Conservation (phyloP, 345 rosid species). For the Hibiscus mutabilis region DNA sequence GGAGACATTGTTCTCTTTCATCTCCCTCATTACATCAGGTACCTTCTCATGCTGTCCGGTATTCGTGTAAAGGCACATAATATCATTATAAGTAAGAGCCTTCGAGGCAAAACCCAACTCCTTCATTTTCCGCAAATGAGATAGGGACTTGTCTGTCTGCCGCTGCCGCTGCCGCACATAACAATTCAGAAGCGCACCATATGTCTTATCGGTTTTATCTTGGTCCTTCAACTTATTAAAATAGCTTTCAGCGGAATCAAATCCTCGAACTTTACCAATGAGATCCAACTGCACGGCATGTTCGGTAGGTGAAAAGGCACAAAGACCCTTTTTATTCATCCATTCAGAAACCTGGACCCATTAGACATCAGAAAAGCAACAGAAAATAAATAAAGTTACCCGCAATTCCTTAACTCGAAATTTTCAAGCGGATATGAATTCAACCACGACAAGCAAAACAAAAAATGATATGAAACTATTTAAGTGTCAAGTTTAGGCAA, state of each 20-base stretch:
- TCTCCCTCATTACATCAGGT: constrained; percentile 51
- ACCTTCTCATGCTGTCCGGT: constrained; percentile 53
- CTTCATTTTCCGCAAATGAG: constrained; percentile 64
- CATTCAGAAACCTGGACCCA: constrained; percentile 67
- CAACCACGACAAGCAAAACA: neutral
- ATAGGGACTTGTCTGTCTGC: constrained; percentile 50
- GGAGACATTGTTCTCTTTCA: constrained; percentile 49
- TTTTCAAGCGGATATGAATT: neutral
- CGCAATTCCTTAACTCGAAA: neutral
- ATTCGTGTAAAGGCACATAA: constrained; percentile 76
- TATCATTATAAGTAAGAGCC: constrained; percentile 59
- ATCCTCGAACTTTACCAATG: constrained; percentile 67
- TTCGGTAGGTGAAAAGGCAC: constrained; percentile 52
- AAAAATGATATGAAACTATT: neutral
- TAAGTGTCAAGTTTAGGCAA: neutral
- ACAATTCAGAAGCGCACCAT: constrained; percentile 83
- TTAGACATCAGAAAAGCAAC: constrained; percentile 9
- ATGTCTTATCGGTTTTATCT: constrained; percentile 64
- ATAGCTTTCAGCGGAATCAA: constrained; percentile 60
- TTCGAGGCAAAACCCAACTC: constrained; percentile 52
- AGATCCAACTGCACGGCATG: constrained; percentile 82
- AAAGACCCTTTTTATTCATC: constrained; percentile 56
- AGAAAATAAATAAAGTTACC: neutral
- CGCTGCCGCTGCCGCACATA: constrained; percentile 56
- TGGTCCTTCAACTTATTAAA: constrained; percentile 51